Evolutionary conservation across 441 rosid species (phyloP).

Genomic region (Capsella rubella): DNA sequence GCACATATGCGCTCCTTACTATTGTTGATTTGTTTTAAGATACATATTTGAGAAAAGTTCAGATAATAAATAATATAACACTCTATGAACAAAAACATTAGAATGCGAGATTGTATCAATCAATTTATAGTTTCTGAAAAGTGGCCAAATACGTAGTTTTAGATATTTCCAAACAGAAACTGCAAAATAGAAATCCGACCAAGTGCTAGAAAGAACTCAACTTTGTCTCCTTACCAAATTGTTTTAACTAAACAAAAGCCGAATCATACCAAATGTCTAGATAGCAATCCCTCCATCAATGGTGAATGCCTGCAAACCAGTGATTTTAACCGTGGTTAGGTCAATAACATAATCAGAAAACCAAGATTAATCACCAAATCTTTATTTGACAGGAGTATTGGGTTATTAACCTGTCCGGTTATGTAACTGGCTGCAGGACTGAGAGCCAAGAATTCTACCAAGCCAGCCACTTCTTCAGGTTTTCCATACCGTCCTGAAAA

Average conservation of each 20-base stretch:
- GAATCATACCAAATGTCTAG: slow-evolving; percentile 42
- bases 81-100: too few relatives aligned
- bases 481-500: slow-evolving; percentile 86
- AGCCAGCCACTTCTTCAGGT: slow-evolving; percentile 98
- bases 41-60: too few relatives aligned
- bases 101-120: too few relatives aligned
- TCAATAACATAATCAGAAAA: neutral
- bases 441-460: slow-evolving; percentile 92
- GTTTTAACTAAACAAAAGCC: slow-evolving; percentile 21
- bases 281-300: slow-evolving; percentile 98
- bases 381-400: slow-evolving; percentile 18
- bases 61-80: too few relatives aligned
- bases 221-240: slow-evolving; percentile 19
- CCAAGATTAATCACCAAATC: slow-evolving; percentile 14
- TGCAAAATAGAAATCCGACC: slow-evolving; percentile 27
- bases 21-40: too few relatives aligned
- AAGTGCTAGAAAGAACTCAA: slow-evolving; percentile 21
- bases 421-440: slow-evolving; percentile 88
- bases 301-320: slow-evolving; percentile 67
- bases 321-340: neutral
- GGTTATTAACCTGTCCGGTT: slow-evolving; percentile 76
- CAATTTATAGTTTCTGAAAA: too few relatives aligned
- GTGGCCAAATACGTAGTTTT: slow-evolving; percentile 14
- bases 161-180: slow-evolving; percentile 23
- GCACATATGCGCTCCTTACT: too few relatives aligned